Base-by-base conservation (phyloP, 192 early-diverging fungal genomes). In the Haplosporangium gracile region DNA sequence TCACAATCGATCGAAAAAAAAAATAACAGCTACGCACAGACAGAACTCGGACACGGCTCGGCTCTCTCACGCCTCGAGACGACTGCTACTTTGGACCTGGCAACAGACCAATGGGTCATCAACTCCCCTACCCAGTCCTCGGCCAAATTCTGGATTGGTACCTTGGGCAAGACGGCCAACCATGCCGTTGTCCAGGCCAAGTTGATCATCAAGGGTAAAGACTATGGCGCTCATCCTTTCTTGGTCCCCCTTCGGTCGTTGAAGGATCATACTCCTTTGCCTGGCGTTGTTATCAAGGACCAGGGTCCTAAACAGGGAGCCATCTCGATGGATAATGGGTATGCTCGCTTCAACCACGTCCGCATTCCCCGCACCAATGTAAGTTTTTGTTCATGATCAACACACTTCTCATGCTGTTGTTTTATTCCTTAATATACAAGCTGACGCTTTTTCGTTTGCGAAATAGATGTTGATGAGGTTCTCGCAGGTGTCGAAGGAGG, bases 51-150 rank as follows among this genome's bases (percentile, higher is more conserved):
- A 24, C 94, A 96, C 53, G 96, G 96, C 5, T 95, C 94, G 26
- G 97, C 97, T 68, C 91, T 97, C n/a, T 93, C 95, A 89, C 95
- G 95, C 1, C 91, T 97, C 29, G 97, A 97, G 88, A 97, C 97
- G 7, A 96, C 95, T 0, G 96, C 96, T 60, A 97, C 95, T 0
- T 95, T 92, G 63, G 90, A 95, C 51, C 92, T 94, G 3, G 94
- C 94, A 77, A 95, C 95, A 2, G 93, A 97, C 81, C 93, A 97
- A 88, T 97, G 96, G 79, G 96, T 95, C 60, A 91, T 97, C 63
- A 93, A 97, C 82, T 93, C 93, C 11, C 97, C 97, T 18, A 92
- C 89, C 43, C 89, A 96, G 63, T 94, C 95, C 29, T 91, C 97
- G 4, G 88, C 93, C 82, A 97, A 97, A 87, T 97, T 95, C 92